Base-by-base conservation (phyloP, 2,329 filamentous ascomycete species). In the Juglanconis juglandina region DNA sequence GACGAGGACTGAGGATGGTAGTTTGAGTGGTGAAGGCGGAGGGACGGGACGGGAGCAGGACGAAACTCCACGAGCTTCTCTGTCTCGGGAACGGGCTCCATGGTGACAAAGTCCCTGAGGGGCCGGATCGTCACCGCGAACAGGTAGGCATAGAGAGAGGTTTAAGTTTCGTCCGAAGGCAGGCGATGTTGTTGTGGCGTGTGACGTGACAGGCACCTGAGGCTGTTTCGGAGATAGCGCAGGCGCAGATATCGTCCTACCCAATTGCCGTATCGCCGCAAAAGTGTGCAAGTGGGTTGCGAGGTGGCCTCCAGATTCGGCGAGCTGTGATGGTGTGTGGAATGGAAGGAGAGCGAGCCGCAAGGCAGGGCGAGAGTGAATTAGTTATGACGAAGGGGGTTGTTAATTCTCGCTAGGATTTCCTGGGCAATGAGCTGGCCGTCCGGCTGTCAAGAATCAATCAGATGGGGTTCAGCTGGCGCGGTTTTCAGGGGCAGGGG, bases 41-140 rank as follows among this genome's bases (percentile, higher is more conserved):
- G 72, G 35, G 76, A 78, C 44, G 84, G 82, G 42, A 86, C 75
- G 65, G 84, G 83, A 56, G 83, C 81, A 58, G 83, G 75, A 63
- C 79, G 81, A 70, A 88, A 88, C 71, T 84, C 84, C 77, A 87
- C 85, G 81, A 88, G 85, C 65, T 84, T 80, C 77, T 88, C 84
- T 53, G 85, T 86, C 76, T 88, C 86, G 66, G 86, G 86, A 68
- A 88, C 86, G 61, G 85, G 84, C 73, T 88, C 86, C 86, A 88
- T 88, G 67, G 67, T 73, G 71, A 54, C 58, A 58, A 62, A 63
- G 53, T 52, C 53, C 61, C 58, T 48, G 50, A 24, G 9, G 53
- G 59, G 30, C 55, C 44, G 34, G 17, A 53, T 13, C 64, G 41
- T 63, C 53, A 64, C 55, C 34, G 30, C 13, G 47, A 47, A 30